phyloP scores from a whole-genome alignment of 257 asterid species.

The Apocynum venetum region DNA sequence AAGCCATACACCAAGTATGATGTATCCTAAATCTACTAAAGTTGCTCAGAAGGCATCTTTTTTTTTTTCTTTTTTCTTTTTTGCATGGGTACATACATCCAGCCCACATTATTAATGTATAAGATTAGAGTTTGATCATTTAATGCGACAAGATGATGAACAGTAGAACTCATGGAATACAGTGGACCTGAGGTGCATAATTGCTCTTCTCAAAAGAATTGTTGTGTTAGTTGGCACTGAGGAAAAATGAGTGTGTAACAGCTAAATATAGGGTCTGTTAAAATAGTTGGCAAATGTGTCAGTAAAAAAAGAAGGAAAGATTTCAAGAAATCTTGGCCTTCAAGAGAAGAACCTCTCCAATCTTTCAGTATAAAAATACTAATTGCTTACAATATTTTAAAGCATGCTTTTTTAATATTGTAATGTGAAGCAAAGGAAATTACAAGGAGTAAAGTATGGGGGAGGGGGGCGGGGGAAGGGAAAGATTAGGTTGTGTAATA shows the following conservation, averaged over 20 bases:
- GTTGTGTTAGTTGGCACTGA: constrained; percentile 60
- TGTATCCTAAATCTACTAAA: constrained; percentile 2
- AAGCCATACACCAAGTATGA: constrained; percentile 20
- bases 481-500: constrained; percentile 64
- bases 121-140: constrained; percentile 15
- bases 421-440: constrained; percentile 16
- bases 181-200: constrained; percentile 33
- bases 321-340: constrained; percentile 54
- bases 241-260: constrained; percentile 74
- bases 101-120: constrained; percentile 15
- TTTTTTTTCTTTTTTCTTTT: background rate
- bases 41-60: constrained; percentile 18
- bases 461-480: background rate
- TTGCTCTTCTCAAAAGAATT: constrained; percentile 38
- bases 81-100: constrained; percentile 7
- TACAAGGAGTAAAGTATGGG: constrained; percentile 29
- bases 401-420: constrained; percentile 13
- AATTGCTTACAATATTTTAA: constrained; percentile 21
- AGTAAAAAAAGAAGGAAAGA: constrained; percentile 37
- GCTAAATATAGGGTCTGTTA: constrained; percentile 58
- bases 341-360: constrained; percentile 77
- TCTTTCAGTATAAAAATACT: constrained; percentile 22
- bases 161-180: constrained; percentile 28
- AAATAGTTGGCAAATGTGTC: constrained; percentile 84
- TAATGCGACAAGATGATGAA: constrained; percentile 29